Percentiles rank a stretch among this genome's conserved stretches.
phyloP scores from a whole-genome alignment of 805 yeast species.

The Kodamaea kaohsiungensis region DNA sequence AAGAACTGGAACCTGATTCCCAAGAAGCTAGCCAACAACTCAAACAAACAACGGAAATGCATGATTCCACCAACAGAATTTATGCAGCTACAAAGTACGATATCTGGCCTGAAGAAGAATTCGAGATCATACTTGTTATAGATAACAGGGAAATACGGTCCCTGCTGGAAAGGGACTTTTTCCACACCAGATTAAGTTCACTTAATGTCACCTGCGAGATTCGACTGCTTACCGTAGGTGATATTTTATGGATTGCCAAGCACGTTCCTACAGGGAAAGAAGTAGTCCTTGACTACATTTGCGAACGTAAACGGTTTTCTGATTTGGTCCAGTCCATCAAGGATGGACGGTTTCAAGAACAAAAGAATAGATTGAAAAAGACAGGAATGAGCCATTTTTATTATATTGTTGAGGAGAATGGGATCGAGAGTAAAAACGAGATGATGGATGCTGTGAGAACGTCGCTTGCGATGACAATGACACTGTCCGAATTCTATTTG shows the following conservation, averaged over 20 bases:
- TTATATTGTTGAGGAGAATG: constrained; percentile 79
- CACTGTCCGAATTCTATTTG: constrained; percentile 65
- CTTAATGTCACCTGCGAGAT: constrained; percentile 53
- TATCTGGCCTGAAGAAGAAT: constrained; percentile 64
- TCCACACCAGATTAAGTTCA: constrained; percentile 52
- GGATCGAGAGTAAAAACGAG: constrained; percentile 34
- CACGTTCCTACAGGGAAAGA: constrained; percentile 57
- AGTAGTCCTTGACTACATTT: constrained; percentile 75
- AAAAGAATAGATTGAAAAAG: constrained; percentile 70
- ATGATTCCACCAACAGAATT: constrained; percentile 24
- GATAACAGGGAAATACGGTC: constrained; percentile 86
- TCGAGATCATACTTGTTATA: constrained; percentile 59
- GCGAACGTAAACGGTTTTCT: constrained; percentile 87
- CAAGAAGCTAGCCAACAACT: background rate
- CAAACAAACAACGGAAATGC: constrained; percentile 11
- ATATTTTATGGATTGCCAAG: constrained; percentile 84
- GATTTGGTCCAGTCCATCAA: constrained; percentile 80
- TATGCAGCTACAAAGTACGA: constrained; percentile 35
- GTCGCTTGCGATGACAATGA: constrained; percentile 67
- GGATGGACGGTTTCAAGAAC: constrained; percentile 90
- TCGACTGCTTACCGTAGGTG: constrained; percentile 75
- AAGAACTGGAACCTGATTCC: background rate
- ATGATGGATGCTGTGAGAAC: constrained; percentile 74
- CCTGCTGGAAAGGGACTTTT: constrained; percentile 66
- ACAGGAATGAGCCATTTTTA: constrained; percentile 67